Conservation (phyloP, 371 early-diverging fungal species). For the Mortierella sp. region DNA sequence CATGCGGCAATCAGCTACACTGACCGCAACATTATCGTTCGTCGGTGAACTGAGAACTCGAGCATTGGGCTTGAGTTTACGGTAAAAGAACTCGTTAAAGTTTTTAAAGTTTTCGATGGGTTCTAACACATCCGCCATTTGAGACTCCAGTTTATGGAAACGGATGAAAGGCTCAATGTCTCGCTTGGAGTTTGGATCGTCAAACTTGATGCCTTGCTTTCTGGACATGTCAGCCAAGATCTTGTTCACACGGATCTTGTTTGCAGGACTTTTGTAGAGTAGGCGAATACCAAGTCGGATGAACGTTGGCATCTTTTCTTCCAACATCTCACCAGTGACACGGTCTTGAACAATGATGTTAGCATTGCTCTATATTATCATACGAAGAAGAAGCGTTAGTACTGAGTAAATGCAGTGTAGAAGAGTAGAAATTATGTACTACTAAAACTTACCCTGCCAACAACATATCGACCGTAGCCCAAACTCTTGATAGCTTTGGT, state of each 20-base stretch:
- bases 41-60: constrained; percentile 72
- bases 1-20: constrained; percentile 87
- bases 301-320: constrained; percentile 89
- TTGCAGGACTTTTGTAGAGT: constrained; percentile 72
- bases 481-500: constrained; percentile 80
- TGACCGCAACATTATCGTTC: constrained; percentile 76
- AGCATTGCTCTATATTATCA: constrained; percentile 66
- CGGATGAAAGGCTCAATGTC: constrained; percentile 84
- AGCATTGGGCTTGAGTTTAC: constrained; percentile 81
- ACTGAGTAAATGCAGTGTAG: not conserved
- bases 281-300: constrained; percentile 89
- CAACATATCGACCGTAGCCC: constrained; percentile 79
- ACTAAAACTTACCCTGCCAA: constrained; percentile 67
- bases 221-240: constrained; percentile 73
- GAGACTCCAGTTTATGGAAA: constrained; percentile 75
- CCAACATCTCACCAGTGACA: constrained; percentile 76
- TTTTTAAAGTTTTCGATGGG: constrained; percentile 78
- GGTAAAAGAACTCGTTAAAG: constrained; percentile 94
- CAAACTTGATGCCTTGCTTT: constrained; percentile 85
- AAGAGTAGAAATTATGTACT: not conserved
- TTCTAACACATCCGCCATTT: constrained; percentile 69
- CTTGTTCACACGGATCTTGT: constrained; percentile 63
- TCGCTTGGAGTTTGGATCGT: constrained; percentile 74
- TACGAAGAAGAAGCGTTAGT: not conserved
- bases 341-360: constrained; percentile 88